A percentile compares a stretch with the other conserved stretches of the same genome.
phyloP scores from a whole-genome alignment of 2,329 filamentous ascomycete genomes.

The Ceratocystis colombiana region DNA sequence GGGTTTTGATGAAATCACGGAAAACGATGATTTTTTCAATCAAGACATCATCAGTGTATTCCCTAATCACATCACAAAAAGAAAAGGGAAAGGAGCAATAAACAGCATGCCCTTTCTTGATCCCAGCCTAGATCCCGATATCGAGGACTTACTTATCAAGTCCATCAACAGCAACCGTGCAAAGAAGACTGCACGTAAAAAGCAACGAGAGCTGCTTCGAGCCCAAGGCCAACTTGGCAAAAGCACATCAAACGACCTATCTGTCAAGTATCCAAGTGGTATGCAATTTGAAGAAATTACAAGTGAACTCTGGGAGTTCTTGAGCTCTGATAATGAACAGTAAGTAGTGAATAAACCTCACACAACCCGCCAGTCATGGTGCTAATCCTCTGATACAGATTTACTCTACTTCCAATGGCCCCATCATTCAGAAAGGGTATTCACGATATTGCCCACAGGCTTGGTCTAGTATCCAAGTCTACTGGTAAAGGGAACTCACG shows the following conservation, averaged over 20 bases:
- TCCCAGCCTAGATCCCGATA: conserved; percentile 52
- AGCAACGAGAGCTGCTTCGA: conserved; percentile 58
- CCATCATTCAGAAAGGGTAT: conserved; percentile 65
- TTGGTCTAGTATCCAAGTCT: conserved; percentile 77
- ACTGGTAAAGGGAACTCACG: conserved; percentile 61
- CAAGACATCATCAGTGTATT: conserved; percentile 22
- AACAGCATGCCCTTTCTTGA: conserved; percentile 18
- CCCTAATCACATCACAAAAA: conserved; percentile 7
- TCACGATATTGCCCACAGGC: conserved; percentile 64
- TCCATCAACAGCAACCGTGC: conserved; percentile 58
- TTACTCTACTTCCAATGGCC: conserved; percentile 74
- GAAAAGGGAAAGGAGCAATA: conserved; percentile 1
- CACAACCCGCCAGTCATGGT: not conserved
- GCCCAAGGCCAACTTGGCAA: conserved; percentile 56
- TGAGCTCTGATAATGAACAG: conserved; percentile 53
- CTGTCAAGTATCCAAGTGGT: conserved; percentile 34
- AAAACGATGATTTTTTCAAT: conserved; percentile 17
- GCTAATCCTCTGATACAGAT: conserved; percentile 36
- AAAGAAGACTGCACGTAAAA: conserved; percentile 61
- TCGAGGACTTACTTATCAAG: conserved; percentile 49
- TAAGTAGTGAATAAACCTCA: conserved; percentile 35
- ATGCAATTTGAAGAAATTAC: conserved; percentile 48
- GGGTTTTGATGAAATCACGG: not conserved
- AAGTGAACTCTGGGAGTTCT: conserved; percentile 61
- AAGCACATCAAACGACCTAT: conserved; percentile 58